These are phyloP conservation scores for Trichosporon sp. DNA, from an alignment of 1,284 basidiomycete species.

Conservation along the genomic window DNA sequence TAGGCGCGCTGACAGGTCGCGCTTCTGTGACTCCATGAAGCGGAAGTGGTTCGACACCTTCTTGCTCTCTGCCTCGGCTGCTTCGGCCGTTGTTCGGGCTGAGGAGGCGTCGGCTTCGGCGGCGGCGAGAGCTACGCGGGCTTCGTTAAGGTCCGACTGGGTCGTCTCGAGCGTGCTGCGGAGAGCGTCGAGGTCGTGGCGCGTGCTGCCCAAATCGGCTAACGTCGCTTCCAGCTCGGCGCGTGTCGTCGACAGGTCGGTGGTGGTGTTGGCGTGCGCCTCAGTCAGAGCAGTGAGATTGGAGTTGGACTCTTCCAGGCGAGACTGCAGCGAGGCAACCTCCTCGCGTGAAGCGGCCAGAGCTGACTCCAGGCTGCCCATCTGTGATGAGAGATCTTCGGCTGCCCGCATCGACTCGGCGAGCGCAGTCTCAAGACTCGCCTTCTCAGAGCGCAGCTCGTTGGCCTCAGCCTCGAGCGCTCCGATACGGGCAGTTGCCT, in stretches of 20 bases:
- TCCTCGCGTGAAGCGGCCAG: neutral
- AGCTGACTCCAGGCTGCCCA: neutral
- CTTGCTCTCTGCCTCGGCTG: slow-evolving; percentile 6
- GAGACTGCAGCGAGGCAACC: neutral
- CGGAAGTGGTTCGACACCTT: slow-evolving; percentile 2
- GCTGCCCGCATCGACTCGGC: neutral
- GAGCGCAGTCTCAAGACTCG: slow-evolving; percentile 5
- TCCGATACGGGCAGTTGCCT: neutral
- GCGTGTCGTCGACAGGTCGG: neutral
- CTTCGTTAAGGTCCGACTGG: neutral
- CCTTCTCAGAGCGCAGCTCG: slow-evolving; percentile 62
- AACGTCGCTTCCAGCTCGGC: neutral
- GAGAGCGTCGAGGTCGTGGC: neutral
- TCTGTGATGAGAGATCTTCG: neutral
- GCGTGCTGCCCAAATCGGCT: neutral
- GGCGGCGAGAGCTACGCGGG: neutral
- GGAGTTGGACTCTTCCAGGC: neutral
- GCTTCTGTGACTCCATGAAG: slow-evolving; percentile 12
- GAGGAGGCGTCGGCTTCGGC: neutral
- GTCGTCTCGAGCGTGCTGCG: neutral
- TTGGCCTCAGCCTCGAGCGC: neutral
- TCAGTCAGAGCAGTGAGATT: neutral
- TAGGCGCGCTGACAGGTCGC: slow-evolving; percentile 8
- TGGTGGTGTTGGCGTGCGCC: neutral
- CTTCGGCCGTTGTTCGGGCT: neutral